phyloP scores from a whole-genome alignment of 257 asterid species.

The Primulina eburnea region DNA sequence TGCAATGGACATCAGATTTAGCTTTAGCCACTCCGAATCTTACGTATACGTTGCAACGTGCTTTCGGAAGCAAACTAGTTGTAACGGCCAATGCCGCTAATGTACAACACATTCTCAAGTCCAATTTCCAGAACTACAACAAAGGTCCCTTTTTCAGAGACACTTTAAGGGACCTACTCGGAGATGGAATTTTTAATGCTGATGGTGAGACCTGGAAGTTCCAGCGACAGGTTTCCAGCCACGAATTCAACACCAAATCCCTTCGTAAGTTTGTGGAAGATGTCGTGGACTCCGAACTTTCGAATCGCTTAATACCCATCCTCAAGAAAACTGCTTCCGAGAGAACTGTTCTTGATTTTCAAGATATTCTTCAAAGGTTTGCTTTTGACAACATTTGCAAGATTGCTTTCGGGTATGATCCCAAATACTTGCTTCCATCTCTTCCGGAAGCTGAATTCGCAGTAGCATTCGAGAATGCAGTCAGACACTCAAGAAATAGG shows the following conservation, averaged over 20 bases:
- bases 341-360: constrained; percentile 4
- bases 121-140: constrained; percentile 19
- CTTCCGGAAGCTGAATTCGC: constrained; percentile 19
- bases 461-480: constrained; percentile 21
- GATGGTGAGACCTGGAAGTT: constrained; percentile 27
- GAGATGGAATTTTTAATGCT: constrained; percentile 7
- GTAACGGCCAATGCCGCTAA: constrained; percentile 17
- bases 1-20: constrained; percentile 24
- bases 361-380: constrained; percentile 3
- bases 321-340: constrained; percentile 17
- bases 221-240: constrained; percentile 25
- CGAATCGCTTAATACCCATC: constrained; percentile 14
- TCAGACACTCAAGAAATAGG: background rate
- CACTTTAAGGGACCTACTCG: constrained; percentile 4
- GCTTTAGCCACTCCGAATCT: background rate
- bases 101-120: constrained; percentile 25
- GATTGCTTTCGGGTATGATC: constrained; percentile 26
- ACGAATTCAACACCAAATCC: constrained; percentile 24
- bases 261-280: constrained; percentile 15
- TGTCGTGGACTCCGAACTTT: constrained; percentile 19
- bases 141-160: constrained; percentile 6
- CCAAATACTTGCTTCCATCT: constrained; percentile 20
- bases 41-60: constrained; percentile 11
- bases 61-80: background rate
- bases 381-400: constrained; percentile 25